Evolutionary conservation across 306 rosid genomes (phyloP), one percentile per base, ranked within the genome.

Genomic region (Quercus bicolor): DNA sequence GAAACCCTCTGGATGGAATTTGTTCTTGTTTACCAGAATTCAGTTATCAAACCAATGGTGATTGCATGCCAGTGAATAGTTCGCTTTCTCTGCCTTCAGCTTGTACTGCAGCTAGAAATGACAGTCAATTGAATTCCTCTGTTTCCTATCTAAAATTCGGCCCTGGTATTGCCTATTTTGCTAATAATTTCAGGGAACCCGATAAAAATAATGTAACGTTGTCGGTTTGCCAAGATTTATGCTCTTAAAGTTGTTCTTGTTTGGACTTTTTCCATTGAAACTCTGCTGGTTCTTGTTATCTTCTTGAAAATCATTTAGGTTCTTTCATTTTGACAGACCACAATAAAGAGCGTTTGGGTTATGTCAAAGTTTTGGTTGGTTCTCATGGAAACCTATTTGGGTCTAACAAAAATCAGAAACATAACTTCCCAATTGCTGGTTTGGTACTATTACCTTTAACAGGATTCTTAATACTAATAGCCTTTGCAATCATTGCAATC

Each of bases 21-120:
- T 94, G 98, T 77, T 89, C 97, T 57, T 94, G 97, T 81, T 93
- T 97, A 16, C 37, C 81, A 72, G 80, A 69, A 60, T 92, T 92
- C 77, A 86, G 69, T 56, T 77, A 28, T 68, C 92, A 84, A 65
- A 23, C 1, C 62, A 45, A 12, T 45, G 70, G 53, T 29, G 43
- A 29, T 74, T 94, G 98, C 74, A 78, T 82, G 28, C 98, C 97
- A 6, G 88, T 56, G 59, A 78, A 82, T 75, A 65, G 83, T 78
- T 88, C 95, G 10, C 83, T 81, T 80, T 84, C 90, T 65, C 78
- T 88, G 74, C 85, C 91, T 18, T 1, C 45, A 70, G 79, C 89
- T 78, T 94, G 98, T 70, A 74, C 13, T 45, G 53, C 53, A 45
- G 15, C 16, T 48, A 12, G 53, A 48, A 3, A 75, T 16, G 33